These are phyloP conservation scores for Aspergillus nanangensis DNA, from an alignment of 495 filamentous ascomycete species.

Conservation along the genomic window DNA sequence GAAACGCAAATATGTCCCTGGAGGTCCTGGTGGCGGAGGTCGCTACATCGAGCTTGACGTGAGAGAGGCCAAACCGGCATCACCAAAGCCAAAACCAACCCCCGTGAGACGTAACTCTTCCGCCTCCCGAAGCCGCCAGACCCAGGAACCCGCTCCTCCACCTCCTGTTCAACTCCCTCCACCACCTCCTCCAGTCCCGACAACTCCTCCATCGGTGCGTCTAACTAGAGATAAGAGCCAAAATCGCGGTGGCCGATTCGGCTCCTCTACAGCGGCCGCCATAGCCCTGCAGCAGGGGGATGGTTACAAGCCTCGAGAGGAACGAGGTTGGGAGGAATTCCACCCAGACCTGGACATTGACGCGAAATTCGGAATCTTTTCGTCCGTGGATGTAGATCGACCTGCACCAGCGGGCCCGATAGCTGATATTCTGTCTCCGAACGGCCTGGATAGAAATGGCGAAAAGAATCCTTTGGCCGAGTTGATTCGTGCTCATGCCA, in stretches of 20 bases:
- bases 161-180: constrained; percentile 26
- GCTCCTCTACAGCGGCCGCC: constrained; percentile 78
- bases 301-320: constrained; percentile 94
- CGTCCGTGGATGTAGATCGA: constrained; percentile 78
- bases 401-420: constrained; percentile 36
- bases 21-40: constrained; percentile 75
- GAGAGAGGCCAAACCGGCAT: constrained; percentile 26
- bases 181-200: constrained; percentile 34
- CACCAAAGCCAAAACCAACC: constrained; percentile 14
- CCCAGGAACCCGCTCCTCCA: constrained; percentile 20
- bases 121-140: constrained; percentile 23
- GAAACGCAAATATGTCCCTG: constrained; percentile 65
- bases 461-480: constrained; percentile 21
- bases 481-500: constrained; percentile 19
- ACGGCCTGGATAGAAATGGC: constrained; percentile 18
- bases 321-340: constrained; percentile 95
- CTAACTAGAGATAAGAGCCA: constrained; percentile 48
- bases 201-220: constrained; percentile 43
- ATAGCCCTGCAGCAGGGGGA: constrained; percentile 84
- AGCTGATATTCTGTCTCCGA: constrained; percentile 22
- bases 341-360: constrained; percentile 93
- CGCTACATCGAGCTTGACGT: constrained; percentile 65
- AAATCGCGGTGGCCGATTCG: constrained; percentile 52
- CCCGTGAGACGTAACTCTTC: constrained; percentile 23
- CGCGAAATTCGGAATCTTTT: constrained; percentile 68